phyloP scores from a whole-genome alignment of 1,284 basidiomycete species.

The Inonotus hispidus region DNA sequence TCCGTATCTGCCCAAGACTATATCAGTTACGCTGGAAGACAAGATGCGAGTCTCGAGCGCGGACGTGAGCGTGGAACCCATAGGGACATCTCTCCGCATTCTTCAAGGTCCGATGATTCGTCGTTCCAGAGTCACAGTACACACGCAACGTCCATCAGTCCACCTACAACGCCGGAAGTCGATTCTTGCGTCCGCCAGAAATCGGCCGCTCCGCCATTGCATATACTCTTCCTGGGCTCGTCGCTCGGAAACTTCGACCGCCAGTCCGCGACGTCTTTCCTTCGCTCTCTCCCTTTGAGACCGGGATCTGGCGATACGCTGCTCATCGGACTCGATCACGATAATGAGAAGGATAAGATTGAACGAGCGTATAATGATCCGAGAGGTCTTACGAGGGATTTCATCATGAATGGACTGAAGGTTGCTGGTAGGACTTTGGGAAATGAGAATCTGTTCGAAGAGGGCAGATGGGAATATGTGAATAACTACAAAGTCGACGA shows the following conservation, averaged over 20 bases:
- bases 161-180: conserved; percentile 36
- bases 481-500: conserved; percentile 67
- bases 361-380: conserved; percentile 83
- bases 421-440: conserved; percentile 58
- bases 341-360: conserved; percentile 62
- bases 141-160: conserved; percentile 25
- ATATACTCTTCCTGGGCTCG: conserved; percentile 91
- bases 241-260: conserved; percentile 92
- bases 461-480: conserved; percentile 80
- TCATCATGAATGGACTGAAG: conserved; percentile 89
- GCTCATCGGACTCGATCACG: conserved; percentile 81
- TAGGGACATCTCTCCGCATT: conserved; percentile 14
- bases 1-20: neutral
- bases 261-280: conserved; percentile 67
- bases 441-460: conserved; percentile 54
- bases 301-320: conserved; percentile 67
- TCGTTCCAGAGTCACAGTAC: conserved; percentile 10
- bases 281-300: conserved; percentile 75
- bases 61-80: neutral
- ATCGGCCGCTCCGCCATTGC: conserved; percentile 44
- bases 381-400: conserved; percentile 71
- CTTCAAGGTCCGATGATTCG: conserved; percentile 4
- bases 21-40: neutral
- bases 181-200: conserved; percentile 2
- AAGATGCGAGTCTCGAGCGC: neutral